These are phyloP conservation scores for Nepenthes gracilis DNA, from an alignment of 148 eudicot species.

Conservation along the genomic window DNA sequence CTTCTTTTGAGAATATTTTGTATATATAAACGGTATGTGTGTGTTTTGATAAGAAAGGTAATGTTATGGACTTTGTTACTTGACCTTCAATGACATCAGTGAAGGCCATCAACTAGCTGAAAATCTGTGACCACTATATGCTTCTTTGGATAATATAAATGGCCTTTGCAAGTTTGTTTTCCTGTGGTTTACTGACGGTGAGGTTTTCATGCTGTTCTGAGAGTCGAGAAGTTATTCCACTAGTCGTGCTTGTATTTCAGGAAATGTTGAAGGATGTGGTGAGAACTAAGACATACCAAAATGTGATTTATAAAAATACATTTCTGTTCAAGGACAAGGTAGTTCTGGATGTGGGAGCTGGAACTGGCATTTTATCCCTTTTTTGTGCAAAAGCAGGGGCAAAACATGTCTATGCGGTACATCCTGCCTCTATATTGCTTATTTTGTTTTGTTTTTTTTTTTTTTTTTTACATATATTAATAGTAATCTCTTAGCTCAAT, in stretches of 20 bases:
- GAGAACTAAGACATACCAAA: slow-evolving; percentile 93
- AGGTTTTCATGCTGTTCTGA: neutral
- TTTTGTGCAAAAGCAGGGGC: slow-evolving; percentile 99
- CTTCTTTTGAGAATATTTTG: too few species aligned
- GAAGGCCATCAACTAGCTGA: too few species aligned
- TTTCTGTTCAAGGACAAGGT: slow-evolving; percentile 86
- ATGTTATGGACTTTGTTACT: too few species aligned
- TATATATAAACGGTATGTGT: too few species aligned
- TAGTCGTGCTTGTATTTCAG: slow-evolving; percentile 31
- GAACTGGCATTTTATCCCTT: slow-evolving; percentile 93
- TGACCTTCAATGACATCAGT: too few species aligned
- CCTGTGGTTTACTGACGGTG: neutral
- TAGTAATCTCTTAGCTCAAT: too few species aligned
- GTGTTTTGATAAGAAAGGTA: too few species aligned
- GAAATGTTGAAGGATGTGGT: slow-evolving; percentile 96
- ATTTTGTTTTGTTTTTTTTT: neutral
- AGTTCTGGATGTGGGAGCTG: slow-evolving; percentile 98
- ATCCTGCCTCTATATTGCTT: slow-evolving; percentile 7
- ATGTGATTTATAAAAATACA: slow-evolving; percentile 71
- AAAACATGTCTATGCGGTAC: slow-evolving; percentile 95
- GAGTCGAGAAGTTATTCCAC: neutral
- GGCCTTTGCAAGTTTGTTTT: neutral
- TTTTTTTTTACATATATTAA: neutral
- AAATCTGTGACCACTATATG: too few species aligned
- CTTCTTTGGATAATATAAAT: too few species aligned